Conservation (phyloP, 192 early-diverging fungal species). For the Coemansia aciculifera region DNA sequence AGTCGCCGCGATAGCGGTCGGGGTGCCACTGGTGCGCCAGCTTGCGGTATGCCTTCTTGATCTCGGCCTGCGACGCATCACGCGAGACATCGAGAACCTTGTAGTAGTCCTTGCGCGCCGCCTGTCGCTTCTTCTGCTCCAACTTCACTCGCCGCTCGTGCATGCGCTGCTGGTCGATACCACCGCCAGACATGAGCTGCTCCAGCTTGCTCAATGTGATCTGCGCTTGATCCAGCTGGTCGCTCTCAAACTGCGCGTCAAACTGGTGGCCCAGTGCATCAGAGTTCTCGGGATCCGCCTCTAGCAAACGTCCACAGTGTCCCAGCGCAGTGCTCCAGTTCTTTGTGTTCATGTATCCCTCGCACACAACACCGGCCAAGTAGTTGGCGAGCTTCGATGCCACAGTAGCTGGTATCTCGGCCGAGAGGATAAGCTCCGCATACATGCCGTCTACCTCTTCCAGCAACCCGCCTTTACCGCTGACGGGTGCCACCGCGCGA, state of each 20-base stretch:
- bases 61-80: conserved; percentile 71
- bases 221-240: conserved; percentile 79
- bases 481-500: conserved; percentile 33
- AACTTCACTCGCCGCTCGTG: conserved; percentile 47
- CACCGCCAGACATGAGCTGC: conserved; percentile 42
- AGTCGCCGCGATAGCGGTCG: conserved; percentile 76
- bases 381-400: conserved; percentile 41
- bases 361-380: conserved; percentile 45
- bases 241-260: conserved; percentile 65
- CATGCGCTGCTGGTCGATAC: conserved; percentile 55
- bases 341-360: conserved; percentile 51
- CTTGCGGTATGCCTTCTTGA: conserved; percentile 92
- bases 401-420: conserved; percentile 18
- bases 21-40: conserved; percentile 87
- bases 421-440: conserved; percentile 25
- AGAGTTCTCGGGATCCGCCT: conserved; percentile 67
- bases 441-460: conserved; percentile 38
- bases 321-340: conserved; percentile 58
- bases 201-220: conserved; percentile 71
- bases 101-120: conserved; percentile 84
- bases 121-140: conserved; percentile 53
- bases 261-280: conserved; percentile 75
- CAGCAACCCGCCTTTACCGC: conserved; percentile 42
- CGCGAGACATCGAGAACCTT: conserved; percentile 85
- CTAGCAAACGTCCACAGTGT: conserved; percentile 72